These are phyloP conservation scores for Schoenoplectus triqueter DNA, from an alignment of 202 grass and related monocot genomes.

Conservation along the genomic window DNA sequence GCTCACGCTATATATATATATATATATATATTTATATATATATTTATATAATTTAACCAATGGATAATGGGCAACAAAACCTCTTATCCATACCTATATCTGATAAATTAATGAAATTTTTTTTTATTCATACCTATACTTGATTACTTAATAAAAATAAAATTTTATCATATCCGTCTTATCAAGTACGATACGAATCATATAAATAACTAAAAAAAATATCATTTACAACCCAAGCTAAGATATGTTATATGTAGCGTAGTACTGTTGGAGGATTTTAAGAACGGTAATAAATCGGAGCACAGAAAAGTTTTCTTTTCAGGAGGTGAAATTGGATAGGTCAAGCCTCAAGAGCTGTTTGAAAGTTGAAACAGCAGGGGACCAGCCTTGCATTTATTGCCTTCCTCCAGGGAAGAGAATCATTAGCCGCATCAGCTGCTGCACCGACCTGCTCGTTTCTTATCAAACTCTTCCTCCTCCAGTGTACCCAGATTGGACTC, in stretches of 20 bases:
- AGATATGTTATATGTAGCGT: neutral
- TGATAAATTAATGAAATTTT: too few relatives aligned
- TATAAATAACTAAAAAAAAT: too few relatives aligned
- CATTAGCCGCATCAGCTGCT: conserved; percentile 32
- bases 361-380: conserved; percentile 16
- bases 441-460: neutral
- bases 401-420: conserved; percentile 16
- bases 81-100: too few relatives aligned
- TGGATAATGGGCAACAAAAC: too few relatives aligned
- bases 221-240: too few relatives aligned
- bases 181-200: too few relatives aligned
- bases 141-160: too few relatives aligned
- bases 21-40: too few relatives aligned
- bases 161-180: too few relatives aligned
- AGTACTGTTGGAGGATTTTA: conserved; percentile 31
- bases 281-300: conserved; percentile 19
- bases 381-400: conserved; percentile 43
- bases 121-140: too few relatives aligned
- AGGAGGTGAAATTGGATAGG: conserved; percentile 12
- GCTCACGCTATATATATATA: too few relatives aligned
- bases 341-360: conserved; percentile 28
- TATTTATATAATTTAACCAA: too few relatives aligned
- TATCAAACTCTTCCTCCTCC: neutral
- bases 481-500: neutral
- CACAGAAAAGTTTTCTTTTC: conserved; percentile 37